Evolutionary conservation across 345 rosid genomes (phyloP).

Genomic region (Nasturtium officinale): DNA sequence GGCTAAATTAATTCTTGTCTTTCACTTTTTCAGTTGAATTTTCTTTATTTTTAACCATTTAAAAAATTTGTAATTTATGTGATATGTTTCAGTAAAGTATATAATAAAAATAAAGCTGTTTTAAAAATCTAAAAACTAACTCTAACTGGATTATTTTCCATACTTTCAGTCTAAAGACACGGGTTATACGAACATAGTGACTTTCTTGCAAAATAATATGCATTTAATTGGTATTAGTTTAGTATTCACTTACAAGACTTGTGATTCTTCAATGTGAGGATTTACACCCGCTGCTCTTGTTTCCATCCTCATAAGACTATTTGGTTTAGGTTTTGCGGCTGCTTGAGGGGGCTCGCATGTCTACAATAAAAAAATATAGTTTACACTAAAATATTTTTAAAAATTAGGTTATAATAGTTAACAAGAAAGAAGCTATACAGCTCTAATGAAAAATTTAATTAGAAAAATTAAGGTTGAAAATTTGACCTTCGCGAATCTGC

Average conservation of each 20-base stretch:
- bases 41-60: too few relatives aligned
- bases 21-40: background rate
- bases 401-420: background rate
- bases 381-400: background rate
- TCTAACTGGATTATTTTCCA: background rate
- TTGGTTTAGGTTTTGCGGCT: conserved; percentile 44
- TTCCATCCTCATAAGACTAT: conserved; percentile 67
- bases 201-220: background rate
- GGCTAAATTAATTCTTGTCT: background rate
- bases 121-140: too few relatives aligned
- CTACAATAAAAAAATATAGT: conserved; percentile 41
- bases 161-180: background rate
- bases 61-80: too few relatives aligned
- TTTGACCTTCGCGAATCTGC: conserved; percentile 64
- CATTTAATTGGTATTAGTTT: background rate
- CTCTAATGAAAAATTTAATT: background rate
- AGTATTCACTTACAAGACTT: conserved; percentile 50
- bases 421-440: background rate
- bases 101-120: too few relatives aligned
- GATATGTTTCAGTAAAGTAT: too few relatives aligned
- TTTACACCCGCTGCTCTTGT: conserved; percentile 52
- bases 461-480: background rate
- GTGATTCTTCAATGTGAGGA: conserved; percentile 51
- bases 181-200: background rate
- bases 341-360: conserved; percentile 63